Conservation (phyloP, 1,284 basidiomycete species). For the Caloboletus inedulis region DNA sequence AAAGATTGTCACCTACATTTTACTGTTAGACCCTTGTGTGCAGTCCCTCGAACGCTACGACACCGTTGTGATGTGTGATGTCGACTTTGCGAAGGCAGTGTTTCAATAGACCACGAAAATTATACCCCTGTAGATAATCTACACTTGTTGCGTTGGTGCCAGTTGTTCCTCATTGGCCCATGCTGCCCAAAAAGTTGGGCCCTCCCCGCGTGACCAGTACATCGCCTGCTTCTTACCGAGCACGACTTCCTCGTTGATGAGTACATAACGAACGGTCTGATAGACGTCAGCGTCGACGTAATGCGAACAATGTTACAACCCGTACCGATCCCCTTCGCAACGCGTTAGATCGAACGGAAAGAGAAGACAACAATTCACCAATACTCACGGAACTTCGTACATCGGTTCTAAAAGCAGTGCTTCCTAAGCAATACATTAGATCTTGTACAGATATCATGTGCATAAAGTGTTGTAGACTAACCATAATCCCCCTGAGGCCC, state of each 20-base stretch:
- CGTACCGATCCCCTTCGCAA: conserved; percentile 45
- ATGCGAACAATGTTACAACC: background rate
- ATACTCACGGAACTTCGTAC: conserved; percentile 89
- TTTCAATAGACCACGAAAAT: background rate
- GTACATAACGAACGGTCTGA: conserved; percentile 59
- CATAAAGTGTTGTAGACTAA: conserved; percentile 32
- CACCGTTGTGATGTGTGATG: background rate
- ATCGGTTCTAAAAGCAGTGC: conserved; percentile 77
- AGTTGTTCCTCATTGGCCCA: conserved; percentile 51
- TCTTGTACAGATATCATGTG: background rate
- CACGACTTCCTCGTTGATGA: conserved; percentile 56
- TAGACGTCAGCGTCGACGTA: conserved; percentile 8
- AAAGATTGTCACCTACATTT: conserved; percentile 4
- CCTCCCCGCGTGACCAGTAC: conserved; percentile 63
- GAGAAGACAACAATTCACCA: background rate
- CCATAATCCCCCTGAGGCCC: conserved; percentile 87
- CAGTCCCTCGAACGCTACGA: background rate
- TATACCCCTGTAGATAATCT: conserved; percentile 8
- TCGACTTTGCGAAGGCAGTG: background rate
- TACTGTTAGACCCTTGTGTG: background rate
- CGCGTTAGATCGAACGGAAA: conserved; percentile 5
- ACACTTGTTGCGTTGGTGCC: conserved; percentile 10
- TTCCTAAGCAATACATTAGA: conserved; percentile 50
- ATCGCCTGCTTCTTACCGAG: conserved; percentile 47
- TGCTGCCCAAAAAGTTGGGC: conserved; percentile 48